Conservation (phyloP, 2,329 filamentous ascomycete species). For the Sarocladium oryzae region DNA sequence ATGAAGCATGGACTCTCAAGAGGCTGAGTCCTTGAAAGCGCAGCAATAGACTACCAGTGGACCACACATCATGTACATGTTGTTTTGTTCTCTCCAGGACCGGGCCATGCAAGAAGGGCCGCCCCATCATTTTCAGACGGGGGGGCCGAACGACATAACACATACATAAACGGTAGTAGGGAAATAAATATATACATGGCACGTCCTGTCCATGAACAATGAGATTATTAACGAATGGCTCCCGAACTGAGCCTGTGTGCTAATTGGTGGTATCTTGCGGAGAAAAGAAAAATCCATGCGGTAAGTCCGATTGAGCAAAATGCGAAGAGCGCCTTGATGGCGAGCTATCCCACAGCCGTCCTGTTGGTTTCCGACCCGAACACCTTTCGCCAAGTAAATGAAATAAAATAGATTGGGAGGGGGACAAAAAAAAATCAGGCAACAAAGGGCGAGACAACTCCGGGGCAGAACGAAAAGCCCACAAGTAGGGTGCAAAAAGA, state of each 20-base stretch:
- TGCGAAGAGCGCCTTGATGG: constrained; percentile 3
- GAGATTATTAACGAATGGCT: not conserved
- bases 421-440: too few relatives aligned
- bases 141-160: too few relatives aligned
- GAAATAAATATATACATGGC: too few relatives aligned
- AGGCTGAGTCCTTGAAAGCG: constrained; percentile 64
- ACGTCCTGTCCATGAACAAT: not conserved
- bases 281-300: not conserved
- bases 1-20: constrained; percentile 55
- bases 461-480: not conserved
- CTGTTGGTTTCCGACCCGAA: not conserved
- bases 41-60: too few relatives aligned
- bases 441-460: not conserved
- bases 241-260: not conserved
- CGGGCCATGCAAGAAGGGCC: too few relatives aligned
- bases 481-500: not conserved
- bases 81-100: too few relatives aligned
- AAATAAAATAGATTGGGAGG: constrained; percentile 4
- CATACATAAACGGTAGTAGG: too few relatives aligned
- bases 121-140: too few relatives aligned
- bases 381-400: not conserved
- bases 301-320: not conserved
- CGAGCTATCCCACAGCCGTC: not conserved
- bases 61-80: not conserved
- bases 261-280: not conserved